These are phyloP conservation scores for Colletotrichum sp. DNA, from an alignment of 2,329 filamentous ascomycete species.

Conservation along the genomic window DNA sequence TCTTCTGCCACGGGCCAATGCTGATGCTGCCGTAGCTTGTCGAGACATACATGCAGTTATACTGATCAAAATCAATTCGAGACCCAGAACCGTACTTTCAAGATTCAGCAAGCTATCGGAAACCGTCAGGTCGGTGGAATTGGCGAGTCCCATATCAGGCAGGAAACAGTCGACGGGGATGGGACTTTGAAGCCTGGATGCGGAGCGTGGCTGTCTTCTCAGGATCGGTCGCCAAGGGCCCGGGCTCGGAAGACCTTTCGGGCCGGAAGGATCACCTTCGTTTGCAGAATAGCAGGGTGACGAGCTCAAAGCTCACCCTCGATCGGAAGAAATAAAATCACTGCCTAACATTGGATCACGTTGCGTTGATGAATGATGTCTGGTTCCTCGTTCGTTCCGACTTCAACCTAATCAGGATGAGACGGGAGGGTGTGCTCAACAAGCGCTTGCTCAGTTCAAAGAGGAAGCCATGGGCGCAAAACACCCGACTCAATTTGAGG, in stretches of 20 bases:
- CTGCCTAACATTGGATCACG: not conserved
- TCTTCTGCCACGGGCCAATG: not conserved
- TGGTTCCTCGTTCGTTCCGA: not conserved
- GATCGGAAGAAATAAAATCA: not conserved
- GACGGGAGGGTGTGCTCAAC: not conserved
- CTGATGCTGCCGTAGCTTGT: not conserved
- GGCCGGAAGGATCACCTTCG: not conserved
- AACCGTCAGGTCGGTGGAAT: not conserved
- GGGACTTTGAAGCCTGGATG: not conserved
- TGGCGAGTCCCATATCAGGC: not conserved
- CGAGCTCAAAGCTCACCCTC: not conserved
- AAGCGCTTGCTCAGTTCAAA: not conserved
- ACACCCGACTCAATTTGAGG: not conserved
- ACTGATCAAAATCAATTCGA: not conserved
- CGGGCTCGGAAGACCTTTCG: not conserved
- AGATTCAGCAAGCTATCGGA: not conserved
- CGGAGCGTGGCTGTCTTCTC: not conserved
- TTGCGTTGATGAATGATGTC: not conserved
- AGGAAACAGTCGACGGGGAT: not conserved
- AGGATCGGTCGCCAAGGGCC: not conserved
- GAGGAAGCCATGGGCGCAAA: not conserved
- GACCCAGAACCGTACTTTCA: not conserved
- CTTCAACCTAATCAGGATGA: not conserved
- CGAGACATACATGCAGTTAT: not conserved
- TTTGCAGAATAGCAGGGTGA: not conserved